Base-by-base conservation (phyloP, 2,329 filamentous ascomycete genomes). In the Lachnellula suecica region DNA sequence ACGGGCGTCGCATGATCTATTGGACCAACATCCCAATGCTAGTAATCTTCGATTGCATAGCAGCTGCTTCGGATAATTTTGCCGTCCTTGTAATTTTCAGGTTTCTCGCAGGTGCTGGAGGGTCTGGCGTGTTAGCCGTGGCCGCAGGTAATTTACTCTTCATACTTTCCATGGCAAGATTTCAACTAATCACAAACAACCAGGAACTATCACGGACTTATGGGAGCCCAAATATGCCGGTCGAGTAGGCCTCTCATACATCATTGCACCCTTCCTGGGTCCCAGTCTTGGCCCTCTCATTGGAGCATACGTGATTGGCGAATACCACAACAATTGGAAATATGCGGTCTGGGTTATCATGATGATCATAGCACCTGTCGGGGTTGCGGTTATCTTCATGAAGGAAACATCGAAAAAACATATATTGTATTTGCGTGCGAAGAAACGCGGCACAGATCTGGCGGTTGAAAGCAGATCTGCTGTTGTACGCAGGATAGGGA, bases 31-130 rank as follows among this genome's bases (percentile, higher is more conserved):
- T 84, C 59, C 68, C 76, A 50, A 72, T 75, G 9, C 72, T 88
- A 48, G 79, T 81, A 1, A 77, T 77, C 2, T 88, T 88, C 65
- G 85, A 81, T 55, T 82, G 77, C 15, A 83, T 76, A 6, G 75
- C 74, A 22, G 79, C 81, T 2, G 82, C 78, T 9, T 73, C 80
- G 0, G 72, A 80, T 51, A 83, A 78, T 58, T 80, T 85, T 56
- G 72, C 71, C 42, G 79, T 79, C 2, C 70, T 90, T 3, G 72
- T 88, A 25, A 73, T 87, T n/a, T 74, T 86, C 44, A 80, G 86
- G 31, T 88, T 89, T 70, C 80, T 88, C 47, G 79, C 80, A 5
- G 82, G 83, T 41, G 68, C 79, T 9, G 84, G 83, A 63, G 83
- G 82, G 11, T 82, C 81, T 2, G 61, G 56, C 4, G 52, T 60